Evolutionary conservation across 1,139 yeast genomes (phyloP).

Genomic region (Scheffersomyces insectosa): DNA sequence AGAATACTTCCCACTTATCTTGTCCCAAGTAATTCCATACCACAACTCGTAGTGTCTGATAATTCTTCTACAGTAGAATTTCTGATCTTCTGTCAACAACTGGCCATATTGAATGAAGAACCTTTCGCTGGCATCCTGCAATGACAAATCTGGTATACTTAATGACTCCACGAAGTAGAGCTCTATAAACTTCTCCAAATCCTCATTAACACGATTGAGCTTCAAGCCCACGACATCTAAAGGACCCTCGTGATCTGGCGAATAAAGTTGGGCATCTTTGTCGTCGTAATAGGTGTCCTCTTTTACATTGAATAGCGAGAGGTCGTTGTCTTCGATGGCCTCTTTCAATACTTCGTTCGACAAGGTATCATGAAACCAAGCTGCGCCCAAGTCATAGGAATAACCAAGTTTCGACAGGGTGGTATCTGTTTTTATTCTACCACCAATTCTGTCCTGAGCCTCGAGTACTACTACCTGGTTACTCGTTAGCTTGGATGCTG

Average conservation of each 20-base stretch:
- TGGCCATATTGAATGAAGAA: constrained; percentile 49
- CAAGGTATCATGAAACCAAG: constrained; percentile 87
- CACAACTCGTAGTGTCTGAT: constrained; percentile 67
- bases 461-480: constrained; percentile 45
- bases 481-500: constrained; percentile 28
- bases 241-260: constrained; percentile 44
- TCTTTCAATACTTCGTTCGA: constrained; percentile 53
- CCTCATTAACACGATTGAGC: constrained; percentile 47
- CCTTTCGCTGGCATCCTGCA: constrained; percentile 46
- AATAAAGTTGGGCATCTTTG: constrained; percentile 41
- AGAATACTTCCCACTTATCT: constrained; percentile 67
- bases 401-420: constrained; percentile 33
- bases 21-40: constrained; percentile 73
- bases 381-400: constrained; percentile 75
- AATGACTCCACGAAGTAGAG: constrained; percentile 48
- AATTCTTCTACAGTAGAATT: constrained; percentile 48
- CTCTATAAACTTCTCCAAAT: constrained; percentile 62
- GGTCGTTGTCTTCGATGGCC: constrained; percentile 21
- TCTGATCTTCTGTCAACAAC: constrained; percentile 54
- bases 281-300: constrained; percentile 54
- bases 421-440: constrained; percentile 37
- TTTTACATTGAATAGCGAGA: constrained; percentile 23
- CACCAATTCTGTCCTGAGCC: constrained; percentile 54
- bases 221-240: constrained; percentile 28
- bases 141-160: constrained; percentile 49